Evolutionary conservation across 495 filamentous ascomycete species (phyloP), one percentile per base, ranked within the genome.

Genomic region (Chaetomium fimeti): DNA sequence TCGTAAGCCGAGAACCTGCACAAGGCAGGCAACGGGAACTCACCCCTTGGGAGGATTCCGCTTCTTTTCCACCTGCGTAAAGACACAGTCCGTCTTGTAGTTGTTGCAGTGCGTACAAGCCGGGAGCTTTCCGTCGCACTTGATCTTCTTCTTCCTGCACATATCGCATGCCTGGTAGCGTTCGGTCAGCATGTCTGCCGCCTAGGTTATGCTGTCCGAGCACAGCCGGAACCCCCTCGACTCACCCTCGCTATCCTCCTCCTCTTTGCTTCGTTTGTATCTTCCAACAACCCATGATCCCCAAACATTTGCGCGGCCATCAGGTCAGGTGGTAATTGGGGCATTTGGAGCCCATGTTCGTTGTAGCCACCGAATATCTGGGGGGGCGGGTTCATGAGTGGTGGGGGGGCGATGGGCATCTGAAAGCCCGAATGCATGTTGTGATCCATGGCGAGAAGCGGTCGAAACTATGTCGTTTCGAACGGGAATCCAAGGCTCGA

Each of bases 71-170:
- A 97, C 92, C 70, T 96, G 91, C 7, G 94, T 98, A 72, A 97
- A 98, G 60, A 98, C 85, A 72, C 94, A 98, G 69, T 97, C 93
- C 11, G 92, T 96, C 82, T 97, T 97, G 82, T 98, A 97, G 76
- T 98, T 98, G 72, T 88, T 88, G 74, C 94, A 98, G 76, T 98
- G 95, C 18, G 91, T 92, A 77, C 94, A 98, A 62, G 91, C 86
- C 45, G 95, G 94, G 75, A 94, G 87, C 77, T 95, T 96, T 57
- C 94, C 94, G 73, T 98, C 95, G 77, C 94, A 98, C 78, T 98
- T 98, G 73, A 98, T 98, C 84, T 98, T 98, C 82, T 98, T 98
- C 79, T 97, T 97, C 66, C 94, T 86, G 73, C 94, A 98, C 93
- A 97, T 96, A 73, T 98, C 94, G 81, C 94, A 98, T 57, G 94